phyloP scores from a whole-genome alignment of 345 rosid genomes.

The Pseudoturritis turrita region DNA sequence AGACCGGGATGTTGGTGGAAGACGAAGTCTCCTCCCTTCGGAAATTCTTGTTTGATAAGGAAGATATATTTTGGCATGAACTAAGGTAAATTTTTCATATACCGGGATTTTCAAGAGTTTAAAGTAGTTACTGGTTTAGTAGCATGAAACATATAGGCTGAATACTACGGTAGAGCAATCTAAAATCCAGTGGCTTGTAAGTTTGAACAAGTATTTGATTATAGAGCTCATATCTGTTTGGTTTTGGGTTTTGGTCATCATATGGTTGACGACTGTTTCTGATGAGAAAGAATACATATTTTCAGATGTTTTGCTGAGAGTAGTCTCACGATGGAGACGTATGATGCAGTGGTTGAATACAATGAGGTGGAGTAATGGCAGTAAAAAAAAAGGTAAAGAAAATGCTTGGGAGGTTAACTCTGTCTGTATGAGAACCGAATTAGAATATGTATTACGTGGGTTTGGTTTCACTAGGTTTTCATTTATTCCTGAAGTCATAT shows the following conservation, averaged over 20 bases:
- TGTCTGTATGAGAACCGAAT: not conserved
- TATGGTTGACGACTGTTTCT: not conserved
- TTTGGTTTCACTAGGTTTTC: not conserved
- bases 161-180: not conserved
- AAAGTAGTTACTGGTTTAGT: not conserved
- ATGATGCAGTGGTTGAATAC: constrained; percentile 60
- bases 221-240: not conserved
- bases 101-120: no score
- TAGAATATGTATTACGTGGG: not conserved
- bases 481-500: no score
- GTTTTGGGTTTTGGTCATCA: not conserved
- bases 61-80: constrained; percentile 70
- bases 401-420: not conserved
- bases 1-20: constrained; percentile 10
- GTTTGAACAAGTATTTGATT: not conserved
- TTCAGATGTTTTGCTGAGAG: constrained; percentile 64
- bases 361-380: constrained; percentile 21
- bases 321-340: constrained; percentile 56
- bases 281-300: not conserved
- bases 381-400: not conserved
- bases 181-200: not conserved
- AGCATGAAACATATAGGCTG: not conserved
- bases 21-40: constrained; percentile 40
- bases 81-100: constrained; percentile 48
- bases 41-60: constrained; percentile 34